Evolutionary conservation across 129 eudicot species (phyloP).

Genomic region (Artemisia annua): DNA sequence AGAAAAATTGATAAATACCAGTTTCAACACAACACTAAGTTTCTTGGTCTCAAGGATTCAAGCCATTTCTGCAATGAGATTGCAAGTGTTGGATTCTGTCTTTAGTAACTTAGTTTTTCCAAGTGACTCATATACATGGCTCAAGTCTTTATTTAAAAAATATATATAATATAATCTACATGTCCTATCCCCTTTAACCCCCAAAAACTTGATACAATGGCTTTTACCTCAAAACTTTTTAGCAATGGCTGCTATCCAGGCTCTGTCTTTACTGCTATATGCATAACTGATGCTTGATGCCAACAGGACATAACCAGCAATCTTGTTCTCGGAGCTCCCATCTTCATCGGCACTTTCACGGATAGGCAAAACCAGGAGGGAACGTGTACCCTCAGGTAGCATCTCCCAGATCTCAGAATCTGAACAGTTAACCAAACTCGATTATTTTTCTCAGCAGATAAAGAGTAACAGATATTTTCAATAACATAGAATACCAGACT

Average conservation of each 20-base stretch:
- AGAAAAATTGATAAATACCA: too few relatives aligned
- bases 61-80: too few relatives aligned
- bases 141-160: too few relatives aligned
- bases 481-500: neutral
- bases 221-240: slow-evolving; percentile 57
- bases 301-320: slow-evolving; percentile 60
- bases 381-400: slow-evolving; percentile 66
- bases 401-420: slow-evolving; percentile 66
- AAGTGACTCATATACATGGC: too few relatives aligned
- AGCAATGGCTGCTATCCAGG: slow-evolving; percentile 77
- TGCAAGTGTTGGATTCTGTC: too few relatives aligned
- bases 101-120: too few relatives aligned
- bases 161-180: too few relatives aligned
- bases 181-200: neutral
- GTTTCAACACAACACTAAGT: too few relatives aligned
- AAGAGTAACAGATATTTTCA: neutral
- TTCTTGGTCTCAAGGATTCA: too few relatives aligned
- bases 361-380: slow-evolving; percentile 76
- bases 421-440: slow-evolving; percentile 21
- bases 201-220: neutral
- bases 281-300: slow-evolving; percentile 77
- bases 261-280: slow-evolving; percentile 65
- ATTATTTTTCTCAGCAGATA: neutral
- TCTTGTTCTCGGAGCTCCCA: slow-evolving; percentile 24
- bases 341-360: slow-evolving; percentile 12